Evolutionary conservation across 2,329 filamentous ascomycete genomes (phyloP), one percentile per base, ranked within the genome.

Genomic region (Neonectria faginata): DNA sequence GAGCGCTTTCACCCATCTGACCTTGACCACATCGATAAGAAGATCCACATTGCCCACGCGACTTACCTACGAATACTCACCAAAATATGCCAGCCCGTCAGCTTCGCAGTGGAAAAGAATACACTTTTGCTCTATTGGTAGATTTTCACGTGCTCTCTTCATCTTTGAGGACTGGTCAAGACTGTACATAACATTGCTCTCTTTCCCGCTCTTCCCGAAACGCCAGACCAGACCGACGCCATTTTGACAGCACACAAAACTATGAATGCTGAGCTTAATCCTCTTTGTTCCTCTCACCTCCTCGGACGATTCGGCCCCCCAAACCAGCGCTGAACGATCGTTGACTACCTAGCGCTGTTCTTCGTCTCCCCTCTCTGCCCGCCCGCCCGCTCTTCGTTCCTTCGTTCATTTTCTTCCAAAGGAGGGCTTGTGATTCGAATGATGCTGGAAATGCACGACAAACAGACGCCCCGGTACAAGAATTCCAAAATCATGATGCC

Each of bases 181-280:
- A 70, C 62, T 73, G 65, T 72, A 76, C 73, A 76, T 69, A 70
- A 70, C 70, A 75, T 70, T 68, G 69, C 71, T 66, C 63, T 73
- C 74, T 74, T 77, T 70, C 69, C 70, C 64, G 66, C 63, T 73
- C 73, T 71, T 72, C 67, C 74, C 58, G 27, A 66, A 78, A 78
- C 76, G 76, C 76, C 76, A 71, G 61, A 68, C 73, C 69, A 71
- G 67, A 73, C 66, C 64, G 62, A 70, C 72, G 70, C 73, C 75
- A 58, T 71, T 68, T 73, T 62, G 58, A 64, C 55, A 67, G 58
- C 63, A 67, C 63, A 61, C 65, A 70, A 6, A 25, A 56, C 64
- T 64, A 60, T 66, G 65, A 63, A 71, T 74, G 70, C 57, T 62
- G 58, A 66, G 59, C 57, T 67, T 57, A 54, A 60, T 60, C 53